Conservation (phyloP, 2,329 filamentous ascomycete species). For the Microsporum ferrugineum region DNA sequence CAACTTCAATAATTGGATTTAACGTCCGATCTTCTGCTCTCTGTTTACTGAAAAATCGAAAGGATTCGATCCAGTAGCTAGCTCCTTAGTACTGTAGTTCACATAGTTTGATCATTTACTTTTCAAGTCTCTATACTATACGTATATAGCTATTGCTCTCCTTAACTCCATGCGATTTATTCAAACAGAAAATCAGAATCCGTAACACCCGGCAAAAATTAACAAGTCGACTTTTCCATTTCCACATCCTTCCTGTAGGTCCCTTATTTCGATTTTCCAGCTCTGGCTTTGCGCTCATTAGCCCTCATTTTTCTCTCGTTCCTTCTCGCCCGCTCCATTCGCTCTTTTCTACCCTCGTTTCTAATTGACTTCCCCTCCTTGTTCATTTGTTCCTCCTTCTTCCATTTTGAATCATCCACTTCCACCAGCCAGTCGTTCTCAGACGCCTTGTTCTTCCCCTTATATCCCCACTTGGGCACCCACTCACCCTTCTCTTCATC, state of each 20-base stretch:
- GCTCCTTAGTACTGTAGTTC: neutral
- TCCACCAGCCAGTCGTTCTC: constrained; percentile 85
- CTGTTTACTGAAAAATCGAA: no score
- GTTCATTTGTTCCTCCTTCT: constrained; percentile 49
- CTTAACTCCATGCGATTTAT: neutral
- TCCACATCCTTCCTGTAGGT: neutral
- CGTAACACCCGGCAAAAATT: neutral
- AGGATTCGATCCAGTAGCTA: neutral
- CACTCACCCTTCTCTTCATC: constrained; percentile 78
- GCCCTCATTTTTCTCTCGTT: constrained; percentile 58
- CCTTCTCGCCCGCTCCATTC: constrained; percentile 51
- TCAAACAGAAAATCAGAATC: neutral
- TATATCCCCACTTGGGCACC: constrained; percentile 91
- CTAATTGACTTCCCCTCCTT: constrained; percentile 50
- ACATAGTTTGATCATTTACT: neutral
- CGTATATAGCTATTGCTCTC: neutral
- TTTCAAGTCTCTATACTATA: neutral
- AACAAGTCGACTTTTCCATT: neutral
- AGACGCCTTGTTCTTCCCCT: constrained; percentile 74
- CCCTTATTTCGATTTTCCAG: neutral
- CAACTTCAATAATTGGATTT: neutral
- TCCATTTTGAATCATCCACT: constrained; percentile 66
- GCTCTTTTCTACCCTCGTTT: constrained; percentile 58
- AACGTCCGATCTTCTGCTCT: neutral
- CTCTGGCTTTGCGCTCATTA: constrained; percentile 44